Conservation (phyloP, 257 asterid species). For the Capsicum pubescens region DNA sequence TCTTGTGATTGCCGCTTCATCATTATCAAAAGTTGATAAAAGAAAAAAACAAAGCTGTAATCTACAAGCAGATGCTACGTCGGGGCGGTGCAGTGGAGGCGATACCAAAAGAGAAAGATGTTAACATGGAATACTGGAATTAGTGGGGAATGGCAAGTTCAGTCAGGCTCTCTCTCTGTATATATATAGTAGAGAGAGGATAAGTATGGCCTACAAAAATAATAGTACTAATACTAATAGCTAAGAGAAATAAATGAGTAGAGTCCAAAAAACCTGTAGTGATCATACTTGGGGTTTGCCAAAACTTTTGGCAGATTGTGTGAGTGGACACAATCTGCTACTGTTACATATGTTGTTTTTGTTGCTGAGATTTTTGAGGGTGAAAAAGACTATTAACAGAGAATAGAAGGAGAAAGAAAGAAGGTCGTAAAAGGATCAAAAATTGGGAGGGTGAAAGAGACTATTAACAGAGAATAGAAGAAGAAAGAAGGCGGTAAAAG, state of each 20-base stretch:
- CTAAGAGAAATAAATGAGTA: not conserved
- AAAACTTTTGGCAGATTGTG: not conserved
- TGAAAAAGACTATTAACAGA: not conserved
- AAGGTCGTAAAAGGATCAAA: not conserved
- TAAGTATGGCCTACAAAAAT: too few relatives aligned
- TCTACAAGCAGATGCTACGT: too few relatives aligned
- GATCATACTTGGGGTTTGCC: not conserved
- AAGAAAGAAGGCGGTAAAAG: not conserved
- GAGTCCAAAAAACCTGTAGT: not conserved
- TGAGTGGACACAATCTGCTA: slow-evolving; percentile 18
- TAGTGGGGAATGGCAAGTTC: too few relatives aligned
- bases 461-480: not conserved
- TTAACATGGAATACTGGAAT: too few relatives aligned
- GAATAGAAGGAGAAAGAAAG: not conserved
- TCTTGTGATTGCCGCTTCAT: slow-evolving; percentile 60
- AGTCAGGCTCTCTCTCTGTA: too few relatives aligned
- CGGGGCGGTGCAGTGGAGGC: too few relatives aligned
- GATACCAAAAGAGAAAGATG: too few relatives aligned
- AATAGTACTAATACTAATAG: too few relatives aligned
- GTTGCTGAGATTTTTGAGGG: not conserved
- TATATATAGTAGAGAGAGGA: too few relatives aligned
- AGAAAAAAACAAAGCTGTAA: too few relatives aligned
- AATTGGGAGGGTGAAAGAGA: not conserved
- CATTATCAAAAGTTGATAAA: too few relatives aligned
- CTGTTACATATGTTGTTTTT: not conserved